phyloP scores from a whole-genome alignment of 2,329 filamentous ascomycete species.

The Paecilomyces dactylethromorphus region DNA sequence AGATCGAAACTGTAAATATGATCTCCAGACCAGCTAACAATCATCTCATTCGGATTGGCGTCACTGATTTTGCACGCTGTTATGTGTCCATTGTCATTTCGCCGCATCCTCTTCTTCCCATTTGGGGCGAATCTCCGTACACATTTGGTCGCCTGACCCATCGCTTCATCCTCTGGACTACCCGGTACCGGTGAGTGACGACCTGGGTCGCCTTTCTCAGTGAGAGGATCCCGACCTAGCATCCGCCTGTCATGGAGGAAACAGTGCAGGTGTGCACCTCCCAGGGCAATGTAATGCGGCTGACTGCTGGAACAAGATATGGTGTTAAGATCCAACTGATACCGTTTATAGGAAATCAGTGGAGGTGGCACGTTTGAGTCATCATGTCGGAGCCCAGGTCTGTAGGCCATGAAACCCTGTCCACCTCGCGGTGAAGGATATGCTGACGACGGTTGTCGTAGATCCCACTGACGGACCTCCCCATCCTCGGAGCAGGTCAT shows the following conservation, averaged over 20 bases:
- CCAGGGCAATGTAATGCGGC: slow-evolving; percentile 63
- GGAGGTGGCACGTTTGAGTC: slow-evolving; percentile 53
- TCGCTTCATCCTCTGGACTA: slow-evolving; percentile 47
- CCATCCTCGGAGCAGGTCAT: slow-evolving; percentile 65
- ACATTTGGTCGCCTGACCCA: slow-evolving; percentile 57
- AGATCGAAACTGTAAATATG: slow-evolving; percentile 63
- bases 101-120: slow-evolving; percentile 43
- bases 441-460: slow-evolving; percentile 57
- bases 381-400: slow-evolving; percentile 35
- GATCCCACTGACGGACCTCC: slow-evolving; percentile 63
- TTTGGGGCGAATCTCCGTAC: slow-evolving; percentile 60
- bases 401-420: slow-evolving; percentile 38
- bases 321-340: slow-evolving; percentile 58
- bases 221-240: slow-evolving; percentile 53
- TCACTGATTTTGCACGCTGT: slow-evolving; percentile 67
- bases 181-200: slow-evolving; percentile 33
- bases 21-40: slow-evolving; percentile 63
- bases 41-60: slow-evolving; percentile 59
- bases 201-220: slow-evolving; percentile 46
- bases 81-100: slow-evolving; percentile 56
- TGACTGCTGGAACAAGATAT: slow-evolving; percentile 62
- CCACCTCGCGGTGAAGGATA: slow-evolving; percentile 48
- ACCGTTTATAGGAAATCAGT: slow-evolving; percentile 60
- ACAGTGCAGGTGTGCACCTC: slow-evolving; percentile 62
- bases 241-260: slow-evolving; percentile 64